Conservation (phyloP, 805 yeast genomes). For the Maudiozyma barnettii region DNA sequence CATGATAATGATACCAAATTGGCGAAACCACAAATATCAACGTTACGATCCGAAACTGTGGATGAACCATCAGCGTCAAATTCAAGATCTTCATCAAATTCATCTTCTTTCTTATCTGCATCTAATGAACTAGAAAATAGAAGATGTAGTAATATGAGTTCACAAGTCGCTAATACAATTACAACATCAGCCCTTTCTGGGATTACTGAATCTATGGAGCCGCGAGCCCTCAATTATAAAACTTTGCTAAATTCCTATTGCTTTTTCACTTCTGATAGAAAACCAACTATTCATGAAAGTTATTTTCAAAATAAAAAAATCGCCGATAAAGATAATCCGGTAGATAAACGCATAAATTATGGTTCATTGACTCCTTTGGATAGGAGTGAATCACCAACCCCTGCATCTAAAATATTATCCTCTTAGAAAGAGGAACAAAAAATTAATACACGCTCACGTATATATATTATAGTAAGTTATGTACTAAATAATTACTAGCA, state of each 20-base stretch:
- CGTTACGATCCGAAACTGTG: background rate
- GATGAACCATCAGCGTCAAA: background rate
- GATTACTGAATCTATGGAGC: background rate
- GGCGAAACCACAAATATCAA: background rate
- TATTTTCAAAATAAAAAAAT: background rate
- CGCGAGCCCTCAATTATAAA: constrained; percentile 3
- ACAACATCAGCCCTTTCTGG: background rate
- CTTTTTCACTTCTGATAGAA: constrained; percentile 2
- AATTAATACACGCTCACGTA: background rate
- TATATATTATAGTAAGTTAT: background rate
- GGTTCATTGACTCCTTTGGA: background rate
- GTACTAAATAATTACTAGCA: background rate
- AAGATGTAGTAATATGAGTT: background rate
- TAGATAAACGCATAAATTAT: too few species aligned
- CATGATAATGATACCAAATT: background rate
- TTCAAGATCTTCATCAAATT: background rate
- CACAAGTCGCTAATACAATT: constrained; percentile 1
- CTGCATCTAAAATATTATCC: background rate
- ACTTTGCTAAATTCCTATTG: constrained; percentile 5
- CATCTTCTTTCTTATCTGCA: background rate
- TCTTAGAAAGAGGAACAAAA: background rate
- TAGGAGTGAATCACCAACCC: background rate
- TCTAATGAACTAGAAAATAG: background rate
- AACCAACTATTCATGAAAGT: background rate
- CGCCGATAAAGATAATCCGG: background rate